A percentile compares a stretch with the other conserved stretches of the same genome.
These are phyloP conservation scores for Gliomastix tumulicola DNA, from an alignment of 2,329 filamentous ascomycete species.

Conservation along the genomic window DNA sequence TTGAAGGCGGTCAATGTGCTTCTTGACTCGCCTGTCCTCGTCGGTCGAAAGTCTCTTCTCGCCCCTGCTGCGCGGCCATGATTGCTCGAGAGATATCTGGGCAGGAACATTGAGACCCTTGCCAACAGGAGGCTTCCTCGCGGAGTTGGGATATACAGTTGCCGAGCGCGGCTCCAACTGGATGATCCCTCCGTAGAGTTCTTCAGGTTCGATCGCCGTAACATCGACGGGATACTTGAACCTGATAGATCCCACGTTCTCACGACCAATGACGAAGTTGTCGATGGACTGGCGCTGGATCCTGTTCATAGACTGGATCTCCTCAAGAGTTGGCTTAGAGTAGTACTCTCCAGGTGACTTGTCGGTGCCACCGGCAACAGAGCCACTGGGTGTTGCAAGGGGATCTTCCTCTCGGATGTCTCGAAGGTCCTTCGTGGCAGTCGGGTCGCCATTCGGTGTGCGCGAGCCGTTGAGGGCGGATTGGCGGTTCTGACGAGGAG, in stretches of 20 bases:
- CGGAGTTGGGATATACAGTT: conserved; percentile 75
- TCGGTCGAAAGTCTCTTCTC: conserved; percentile 47
- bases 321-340: conserved; percentile 70
- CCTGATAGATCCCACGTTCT: conserved; percentile 71
- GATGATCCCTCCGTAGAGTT: conserved; percentile 73
- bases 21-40: conserved; percentile 59
- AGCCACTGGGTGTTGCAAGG: conserved; percentile 16
- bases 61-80: conserved; percentile 67
- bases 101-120: conserved; percentile 90
- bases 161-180: conserved; percentile 69
- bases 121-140: conserved; percentile 75
- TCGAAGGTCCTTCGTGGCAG: background rate
- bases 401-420: conserved; percentile 70
- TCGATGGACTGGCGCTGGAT: conserved; percentile 68
- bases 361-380: conserved; percentile 19
- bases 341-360: conserved; percentile 71
- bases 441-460: conserved; percentile 36
- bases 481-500: conserved; percentile 47
- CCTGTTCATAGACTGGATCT: conserved; percentile 73
- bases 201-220: conserved; percentile 68
- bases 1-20: conserved; percentile 77
- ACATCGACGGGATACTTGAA: conserved; percentile 83
- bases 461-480: conserved; percentile 23
- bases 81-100: conserved; percentile 81
- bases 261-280: conserved; percentile 75